Evolutionary conservation across 2,329 filamentous ascomycete genomes (phyloP).

Genomic region (Penicillium hesseltinei): DNA sequence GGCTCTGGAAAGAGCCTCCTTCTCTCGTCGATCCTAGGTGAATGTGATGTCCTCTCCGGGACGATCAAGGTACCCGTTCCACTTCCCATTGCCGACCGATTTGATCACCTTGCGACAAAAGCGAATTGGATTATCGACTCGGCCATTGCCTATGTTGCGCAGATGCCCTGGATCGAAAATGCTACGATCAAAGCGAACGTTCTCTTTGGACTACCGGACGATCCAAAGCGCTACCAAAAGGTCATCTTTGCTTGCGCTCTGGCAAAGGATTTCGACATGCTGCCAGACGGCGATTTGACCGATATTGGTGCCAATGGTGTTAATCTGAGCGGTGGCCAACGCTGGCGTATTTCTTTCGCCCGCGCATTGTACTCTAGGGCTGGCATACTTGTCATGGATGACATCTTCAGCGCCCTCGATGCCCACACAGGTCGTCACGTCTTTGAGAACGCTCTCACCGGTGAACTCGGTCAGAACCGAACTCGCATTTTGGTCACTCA

Average conservation of each 20-base stretch:
- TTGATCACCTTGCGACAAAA: conserved; percentile 62
- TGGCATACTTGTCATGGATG: conserved; percentile 73
- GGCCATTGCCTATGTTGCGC: conserved; percentile 71
- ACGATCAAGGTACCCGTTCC: conserved; percentile 51
- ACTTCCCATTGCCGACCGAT: conserved; percentile 47
- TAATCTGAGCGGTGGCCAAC: conserved; percentile 78
- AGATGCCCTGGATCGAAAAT: conserved; percentile 85
- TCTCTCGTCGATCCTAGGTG: conserved; percentile 70
- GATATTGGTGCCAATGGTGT: conserved; percentile 84
- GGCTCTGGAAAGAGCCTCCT: conserved; percentile 76
- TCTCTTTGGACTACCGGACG: conserved; percentile 69
- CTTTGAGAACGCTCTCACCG: conserved; percentile 72
- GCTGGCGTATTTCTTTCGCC: conserved; percentile 78
- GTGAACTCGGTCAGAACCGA: conserved; percentile 65
- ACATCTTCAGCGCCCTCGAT: conserved; percentile 80
- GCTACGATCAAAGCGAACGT: conserved; percentile 76
- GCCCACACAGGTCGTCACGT: conserved; percentile 77
- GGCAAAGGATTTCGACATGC: conserved; percentile 71
- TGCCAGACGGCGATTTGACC: conserved; percentile 73
- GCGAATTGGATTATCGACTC: conserved; percentile 44
- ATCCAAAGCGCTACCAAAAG: conserved; percentile 66
- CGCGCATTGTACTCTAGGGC: conserved; percentile 77
- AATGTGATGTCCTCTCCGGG: conserved; percentile 67
- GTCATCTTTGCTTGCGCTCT: conserved; percentile 72
- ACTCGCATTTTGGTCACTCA: conserved; percentile 80